These are phyloP conservation scores for Colletotrichum tropicale DNA, from an alignment of 2,329 filamentous ascomycete genomes.

Conservation along the genomic window DNA sequence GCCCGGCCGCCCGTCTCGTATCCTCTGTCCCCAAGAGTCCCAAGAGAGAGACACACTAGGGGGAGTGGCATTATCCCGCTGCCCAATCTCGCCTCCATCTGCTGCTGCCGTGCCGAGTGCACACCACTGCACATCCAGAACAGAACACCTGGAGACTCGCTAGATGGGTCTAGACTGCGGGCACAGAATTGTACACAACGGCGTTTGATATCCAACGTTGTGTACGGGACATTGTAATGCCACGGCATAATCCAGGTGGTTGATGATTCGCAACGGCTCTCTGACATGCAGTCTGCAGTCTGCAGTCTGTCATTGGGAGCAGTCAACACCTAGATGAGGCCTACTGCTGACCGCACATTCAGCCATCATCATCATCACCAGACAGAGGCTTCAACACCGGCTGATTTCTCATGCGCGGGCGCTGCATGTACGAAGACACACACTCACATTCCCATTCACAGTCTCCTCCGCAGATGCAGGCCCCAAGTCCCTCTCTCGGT, in stretches of 20 bases:
- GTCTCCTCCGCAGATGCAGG: not conserved
- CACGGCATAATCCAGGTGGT: not conserved
- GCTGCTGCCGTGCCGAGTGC: not conserved
- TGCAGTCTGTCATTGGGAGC: not conserved
- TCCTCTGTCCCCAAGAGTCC: not conserved
- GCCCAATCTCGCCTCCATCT: slow-evolving; percentile 4
- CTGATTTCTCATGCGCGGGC: not conserved
- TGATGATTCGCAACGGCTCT: not conserved
- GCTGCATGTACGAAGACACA: not conserved
- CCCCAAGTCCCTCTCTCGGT: not conserved
- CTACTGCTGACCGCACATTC: not conserved
- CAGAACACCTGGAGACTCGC: not conserved
- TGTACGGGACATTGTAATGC: not conserved
- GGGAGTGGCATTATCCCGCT: slow-evolving; percentile 2
- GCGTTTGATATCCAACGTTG: not conserved
- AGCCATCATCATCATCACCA: not conserved
- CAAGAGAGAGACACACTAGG: not conserved
- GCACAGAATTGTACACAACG: not conserved
- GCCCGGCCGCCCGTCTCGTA: slow-evolving; percentile 14
- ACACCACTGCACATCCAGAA: not conserved
- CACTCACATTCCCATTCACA: not conserved
- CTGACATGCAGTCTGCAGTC: not conserved
- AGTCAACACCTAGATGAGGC: not conserved
- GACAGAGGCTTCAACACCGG: not conserved
- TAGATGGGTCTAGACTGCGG: not conserved